Evolutionary conservation across 2,329 filamentous ascomycete genomes (phyloP), one percentile per base, ranked within the genome.

Genomic region (Ceratocystis papillata): DNA sequence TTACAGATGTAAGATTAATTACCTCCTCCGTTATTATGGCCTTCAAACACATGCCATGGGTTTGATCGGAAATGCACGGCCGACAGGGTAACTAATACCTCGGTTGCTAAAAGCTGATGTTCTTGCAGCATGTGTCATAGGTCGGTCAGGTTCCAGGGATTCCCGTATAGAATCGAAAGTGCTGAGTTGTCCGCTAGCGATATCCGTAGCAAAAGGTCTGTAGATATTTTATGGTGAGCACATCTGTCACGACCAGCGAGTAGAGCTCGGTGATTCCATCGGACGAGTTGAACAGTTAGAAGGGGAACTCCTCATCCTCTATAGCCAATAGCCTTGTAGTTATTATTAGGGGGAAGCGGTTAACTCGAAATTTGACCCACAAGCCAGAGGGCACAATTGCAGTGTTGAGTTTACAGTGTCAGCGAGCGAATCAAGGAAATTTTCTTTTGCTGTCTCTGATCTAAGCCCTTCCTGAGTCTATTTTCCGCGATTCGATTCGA

Each of bases 341-440:
- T 7, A 71, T 44, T 30, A 71, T 60, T 76, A 7, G 73, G 46
- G 76, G 74, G 50, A 76, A 72, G 68, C 78, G 78, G 3, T 80
- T 71, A 2, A 78, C 76, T 78, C 22, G 78, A 75, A 37, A 84
- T 75, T 70, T 78, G 78, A 72, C 84, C 81, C 61, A 82, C 76
- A 15, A 84, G 75, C 80, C 81, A 83, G 33, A 84, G 71, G 37
- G 81, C 72, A 68, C 84, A 82, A 10, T 77, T 75, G 70, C 81
- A 83, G 0, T 78, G 79, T 45, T 71, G 69, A 59, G 70, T 68
- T 70, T 70, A 15, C 67, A 71, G 68, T 81, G 83, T 33, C 78
- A 79, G 73, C 81, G 84, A 20, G 72, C 75, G 3, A 81, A 76
- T 0, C 70, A 71, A 1, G 78, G 73, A 61, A 75, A 76, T 44